Conservation (phyloP, 257 asterid species). For the Cordia subcordata region DNA sequence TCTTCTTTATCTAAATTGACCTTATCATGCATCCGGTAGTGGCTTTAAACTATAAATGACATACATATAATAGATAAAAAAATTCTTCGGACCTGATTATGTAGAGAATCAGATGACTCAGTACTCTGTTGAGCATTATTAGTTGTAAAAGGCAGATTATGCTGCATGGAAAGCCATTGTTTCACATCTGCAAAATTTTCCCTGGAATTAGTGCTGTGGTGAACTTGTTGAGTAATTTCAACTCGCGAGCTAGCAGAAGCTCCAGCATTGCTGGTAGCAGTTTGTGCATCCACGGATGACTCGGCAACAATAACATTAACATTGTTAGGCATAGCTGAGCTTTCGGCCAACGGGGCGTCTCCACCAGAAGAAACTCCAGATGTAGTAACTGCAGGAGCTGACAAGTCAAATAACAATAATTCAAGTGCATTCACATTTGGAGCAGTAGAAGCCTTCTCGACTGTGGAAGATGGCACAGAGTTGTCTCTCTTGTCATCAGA, state of each 20-base stretch:
- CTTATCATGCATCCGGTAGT: too few relatives aligned
- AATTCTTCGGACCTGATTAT: slow-evolving; percentile 29
- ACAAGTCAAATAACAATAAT: slow-evolving; percentile 47
- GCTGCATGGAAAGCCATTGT: slow-evolving; percentile 9
- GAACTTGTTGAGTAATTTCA: slow-evolving; percentile 13
- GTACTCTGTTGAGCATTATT: slow-evolving; percentile 23
- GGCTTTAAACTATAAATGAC: not conserved
- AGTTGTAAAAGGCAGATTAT: slow-evolving; percentile 14
- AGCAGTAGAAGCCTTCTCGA: slow-evolving; percentile 24
- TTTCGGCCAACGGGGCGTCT: slow-evolving; percentile 14
- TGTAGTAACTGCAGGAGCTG: slow-evolving; percentile 29
- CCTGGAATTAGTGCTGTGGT: slow-evolving; percentile 7
- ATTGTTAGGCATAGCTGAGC: slow-evolving; percentile 14
- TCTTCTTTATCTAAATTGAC: too few relatives aligned
- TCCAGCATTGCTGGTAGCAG: slow-evolving; percentile 17
- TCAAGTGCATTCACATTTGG: slow-evolving; percentile 37
- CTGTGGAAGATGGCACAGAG: slow-evolving; percentile 21
- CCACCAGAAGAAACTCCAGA: slow-evolving; percentile 11
- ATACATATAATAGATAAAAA: not conserved
- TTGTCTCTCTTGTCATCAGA: slow-evolving; percentile 15
- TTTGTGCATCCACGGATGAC: slow-evolving; percentile 11
- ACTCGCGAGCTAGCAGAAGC: slow-evolving; percentile 14
- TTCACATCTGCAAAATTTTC: slow-evolving; percentile 17
- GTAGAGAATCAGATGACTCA: slow-evolving; percentile 19
- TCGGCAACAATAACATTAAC: slow-evolving; percentile 18